Evolutionary conservation across 352 stramenopile species (phyloP), one percentile per base, ranked within the genome.

Genomic region (Thraustochytrium striatum): DNA sequence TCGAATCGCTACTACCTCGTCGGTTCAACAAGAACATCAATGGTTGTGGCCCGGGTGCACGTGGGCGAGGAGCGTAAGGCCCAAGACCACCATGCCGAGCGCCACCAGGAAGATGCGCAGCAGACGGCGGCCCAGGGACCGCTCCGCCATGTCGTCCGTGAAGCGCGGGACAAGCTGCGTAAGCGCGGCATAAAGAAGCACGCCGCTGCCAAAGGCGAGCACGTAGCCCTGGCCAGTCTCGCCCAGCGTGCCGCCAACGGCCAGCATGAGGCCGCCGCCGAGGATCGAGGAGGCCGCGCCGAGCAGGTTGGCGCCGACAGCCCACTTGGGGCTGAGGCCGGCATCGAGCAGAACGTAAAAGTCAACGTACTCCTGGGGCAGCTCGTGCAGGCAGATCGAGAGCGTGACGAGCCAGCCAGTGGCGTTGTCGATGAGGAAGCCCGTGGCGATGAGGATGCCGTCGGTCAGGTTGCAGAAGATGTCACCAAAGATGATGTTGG

Each of bases 251-350:
- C 16, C 47, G 16, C 25, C 16, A 16, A 55, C 47, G 47, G 47
- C 47, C 16, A 9, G 84, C 91, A 36, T 52, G 57, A n/a, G 87
- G 87, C 50, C 83, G 91, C 13, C 62, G 19, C 62, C 39, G 53
- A 72, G 16, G 16, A 72, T 16, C 19, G 19, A 30, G 28, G 28
- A 16, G 16, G 30, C 33, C 16, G 57, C 16, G 16, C 28, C 16
- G 13, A 68, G 28, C 16, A 68, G 30, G 57, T 68, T 68, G 30
- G 28, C 16, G 28, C 16, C 13, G 16, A 68, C 16, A n/a, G 57
- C 57, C 36, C 19, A 21, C 36, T 57, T 68, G 16, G 16, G 36
- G 57, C 19, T 57, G 16, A 68, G 36, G 16, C 57, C 57, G 36
- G 28, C 30, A 30, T 52, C 16, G 16, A 68, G 13, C 16, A 68